phyloP scores from a whole-genome alignment of 306 rosid species.

The Clitoria ternatea region DNA sequence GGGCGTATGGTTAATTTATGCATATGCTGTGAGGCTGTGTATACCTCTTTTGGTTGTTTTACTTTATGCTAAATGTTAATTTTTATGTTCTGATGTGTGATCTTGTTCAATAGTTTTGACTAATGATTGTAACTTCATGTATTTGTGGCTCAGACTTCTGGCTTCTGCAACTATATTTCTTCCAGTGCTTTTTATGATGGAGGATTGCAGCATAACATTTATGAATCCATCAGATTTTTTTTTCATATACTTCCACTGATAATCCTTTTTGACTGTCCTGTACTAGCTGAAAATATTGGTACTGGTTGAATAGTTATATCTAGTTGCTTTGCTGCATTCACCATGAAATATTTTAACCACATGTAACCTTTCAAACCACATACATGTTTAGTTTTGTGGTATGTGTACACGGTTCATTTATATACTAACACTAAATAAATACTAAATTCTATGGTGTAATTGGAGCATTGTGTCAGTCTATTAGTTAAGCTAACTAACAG shows the following conservation, averaged over 20 bases:
- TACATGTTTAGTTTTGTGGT: neutral
- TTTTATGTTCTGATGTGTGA: neutral
- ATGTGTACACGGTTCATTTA: neutral
- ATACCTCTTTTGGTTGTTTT: neutral
- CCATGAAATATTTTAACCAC: neutral
- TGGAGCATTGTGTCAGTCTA: neutral
- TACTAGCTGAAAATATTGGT: neutral
- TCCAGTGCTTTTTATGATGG: slow-evolving; percentile 3
- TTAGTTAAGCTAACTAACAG: neutral
- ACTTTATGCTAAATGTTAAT: neutral
- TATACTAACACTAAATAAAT: neutral
- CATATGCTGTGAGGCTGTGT: neutral
- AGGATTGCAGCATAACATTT: neutral
- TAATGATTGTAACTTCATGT: neutral
- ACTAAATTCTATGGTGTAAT: neutral
- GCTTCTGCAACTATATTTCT: neutral
- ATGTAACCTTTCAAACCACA: neutral
- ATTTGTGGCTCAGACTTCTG: neutral
- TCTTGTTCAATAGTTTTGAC: neutral
- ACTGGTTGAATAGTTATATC: neutral
- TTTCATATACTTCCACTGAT: neutral
- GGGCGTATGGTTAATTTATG: neutral
- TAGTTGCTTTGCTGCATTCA: neutral
- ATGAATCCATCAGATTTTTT: neutral
- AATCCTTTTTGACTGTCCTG: neutral